These are phyloP conservation scores for Curvularia sp. DNA, from an alignment of 2,329 filamentous ascomycete genomes.

Conservation along the genomic window DNA sequence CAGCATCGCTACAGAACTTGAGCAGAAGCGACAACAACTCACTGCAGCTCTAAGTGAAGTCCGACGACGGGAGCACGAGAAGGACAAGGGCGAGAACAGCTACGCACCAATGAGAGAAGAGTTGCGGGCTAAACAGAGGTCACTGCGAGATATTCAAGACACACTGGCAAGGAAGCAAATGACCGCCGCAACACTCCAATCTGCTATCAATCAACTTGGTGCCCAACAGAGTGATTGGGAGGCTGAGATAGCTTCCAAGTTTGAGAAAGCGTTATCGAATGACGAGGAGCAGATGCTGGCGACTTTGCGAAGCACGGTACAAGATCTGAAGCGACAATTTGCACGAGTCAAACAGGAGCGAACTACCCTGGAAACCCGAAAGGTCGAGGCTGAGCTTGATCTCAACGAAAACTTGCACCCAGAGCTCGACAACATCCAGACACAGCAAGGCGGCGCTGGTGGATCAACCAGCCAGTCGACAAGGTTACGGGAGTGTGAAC, in stretches of 20 bases:
- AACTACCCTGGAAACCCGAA: constrained; percentile 78
- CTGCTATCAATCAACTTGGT: constrained; percentile 62
- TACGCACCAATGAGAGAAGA: constrained; percentile 82
- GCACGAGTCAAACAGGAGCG: constrained; percentile 76
- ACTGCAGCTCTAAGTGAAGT: constrained; percentile 84
- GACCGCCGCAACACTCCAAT: constrained; percentile 72
- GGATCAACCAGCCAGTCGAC: constrained; percentile 62
- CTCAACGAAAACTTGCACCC: constrained; percentile 88
- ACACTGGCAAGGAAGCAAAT: constrained; percentile 75
- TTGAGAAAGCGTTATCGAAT: constrained; percentile 85
- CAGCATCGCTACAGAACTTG: constrained; percentile 73
- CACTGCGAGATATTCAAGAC: constrained; percentile 75
- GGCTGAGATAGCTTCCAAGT: constrained; percentile 81
- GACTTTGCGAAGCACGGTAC: constrained; percentile 70
- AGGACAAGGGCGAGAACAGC: constrained; percentile 78
- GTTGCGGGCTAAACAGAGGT: constrained; percentile 74
- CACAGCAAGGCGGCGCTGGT: constrained; percentile 53
- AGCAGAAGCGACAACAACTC: constrained; percentile 85
- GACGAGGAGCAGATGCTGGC: constrained; percentile 86
- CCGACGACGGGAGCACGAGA: constrained; percentile 80
- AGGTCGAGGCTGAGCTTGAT: constrained; percentile 84
- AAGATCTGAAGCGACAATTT: constrained; percentile 77
- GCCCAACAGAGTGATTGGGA: constrained; percentile 80
- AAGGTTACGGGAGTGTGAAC: constrained; percentile 77
- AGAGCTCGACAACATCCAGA: constrained; percentile 78